Base-by-base conservation (phyloP, 805 yeast genomes). In the Starmera dryadoides region DNA sequence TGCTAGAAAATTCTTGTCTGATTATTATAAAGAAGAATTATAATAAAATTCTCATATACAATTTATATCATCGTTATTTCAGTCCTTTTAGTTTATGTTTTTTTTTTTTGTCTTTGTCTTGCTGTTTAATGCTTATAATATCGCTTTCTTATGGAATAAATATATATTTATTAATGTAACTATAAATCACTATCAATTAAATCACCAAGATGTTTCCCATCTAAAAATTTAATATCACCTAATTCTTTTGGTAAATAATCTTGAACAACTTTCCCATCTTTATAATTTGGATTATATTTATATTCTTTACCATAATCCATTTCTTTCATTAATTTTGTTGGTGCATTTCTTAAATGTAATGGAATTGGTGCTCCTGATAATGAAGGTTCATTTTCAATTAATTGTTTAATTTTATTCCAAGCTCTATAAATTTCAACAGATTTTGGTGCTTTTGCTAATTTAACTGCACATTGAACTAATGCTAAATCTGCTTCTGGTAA, bases 401-500 rank as follows among this genome's bases (percentile, higher is more conserved):
- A 64, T 1, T 68, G 54, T 43, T 79, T 85, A n/a, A 89, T 77
- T 23, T 68, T 61, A 10, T 79, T 71, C 72, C 88, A 80, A 0
- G 89, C 95, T 42, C 88, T 66, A 54, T 93, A 93, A 0, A 93
- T 78, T 52, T 81, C 82, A 6, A 93, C 88, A 9, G 95, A 83
- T 59, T 93, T 93, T 0, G 79, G 77, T 0, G 97, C 94, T 39
- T 77, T 63, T 0, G 97, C 94, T 19, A 93, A 64, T 49, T 89
- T 85, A n/a, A 84, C 87, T 1, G 95, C 89, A 60, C 96, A 88
- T 50, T 93, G 98, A 0, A 88, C 98, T 33, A 93, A 62, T 6
- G 87, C 79, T 19, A 86, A 69, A 56, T 89, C 95, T 3, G 93
- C 91, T 53, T 93, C 98, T 0, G 98, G 98, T 73, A 93, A 68